These are phyloP conservation scores for Suillus subalutaceus DNA, from an alignment of 768 basidiomycete genomes.

Conservation along the genomic window DNA sequence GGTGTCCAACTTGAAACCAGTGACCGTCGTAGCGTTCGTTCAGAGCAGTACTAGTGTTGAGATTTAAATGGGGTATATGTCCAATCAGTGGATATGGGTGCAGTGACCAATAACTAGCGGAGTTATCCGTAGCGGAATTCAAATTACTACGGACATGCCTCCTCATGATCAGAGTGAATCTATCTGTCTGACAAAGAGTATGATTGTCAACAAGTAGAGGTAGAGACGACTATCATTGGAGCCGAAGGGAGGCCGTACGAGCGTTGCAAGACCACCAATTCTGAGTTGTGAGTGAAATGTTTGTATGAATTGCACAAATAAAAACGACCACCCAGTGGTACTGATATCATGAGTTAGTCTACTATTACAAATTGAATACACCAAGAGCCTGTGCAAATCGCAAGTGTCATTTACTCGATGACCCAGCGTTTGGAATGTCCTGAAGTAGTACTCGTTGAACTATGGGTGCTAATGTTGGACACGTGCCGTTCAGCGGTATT, in stretches of 20 bases:
- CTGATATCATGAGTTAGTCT: neutral
- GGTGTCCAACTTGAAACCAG: too few species aligned
- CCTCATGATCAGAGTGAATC: too few species aligned
- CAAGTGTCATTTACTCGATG: slow-evolving; percentile 25
- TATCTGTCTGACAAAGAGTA: too few species aligned
- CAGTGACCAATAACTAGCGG: too few species aligned
- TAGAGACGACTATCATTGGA: neutral
- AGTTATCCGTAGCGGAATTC: too few species aligned
- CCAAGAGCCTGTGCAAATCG: neutral
- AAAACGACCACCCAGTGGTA: neutral
- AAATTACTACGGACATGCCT: too few species aligned
- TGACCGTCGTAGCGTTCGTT: too few species aligned
- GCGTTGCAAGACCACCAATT: neutral
- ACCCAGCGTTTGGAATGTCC: slow-evolving; percentile 29
- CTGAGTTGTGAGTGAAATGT: neutral
- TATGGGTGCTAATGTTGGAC: slow-evolving; percentile 10
- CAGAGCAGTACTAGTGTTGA: too few species aligned
- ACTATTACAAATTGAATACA: neutral
- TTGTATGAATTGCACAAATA: neutral
- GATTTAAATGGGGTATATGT: too few species aligned
- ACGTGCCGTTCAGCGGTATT: slow-evolving; percentile 22
- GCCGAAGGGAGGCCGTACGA: neutral
- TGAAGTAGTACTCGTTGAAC: slow-evolving; percentile 14
- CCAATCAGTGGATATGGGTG: too few species aligned
- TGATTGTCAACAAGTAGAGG: neutral